These are phyloP conservation scores for Cordyceps pruinosa DNA, from an alignment of 2,329 filamentous ascomycete genomes.

Conservation along the genomic window DNA sequence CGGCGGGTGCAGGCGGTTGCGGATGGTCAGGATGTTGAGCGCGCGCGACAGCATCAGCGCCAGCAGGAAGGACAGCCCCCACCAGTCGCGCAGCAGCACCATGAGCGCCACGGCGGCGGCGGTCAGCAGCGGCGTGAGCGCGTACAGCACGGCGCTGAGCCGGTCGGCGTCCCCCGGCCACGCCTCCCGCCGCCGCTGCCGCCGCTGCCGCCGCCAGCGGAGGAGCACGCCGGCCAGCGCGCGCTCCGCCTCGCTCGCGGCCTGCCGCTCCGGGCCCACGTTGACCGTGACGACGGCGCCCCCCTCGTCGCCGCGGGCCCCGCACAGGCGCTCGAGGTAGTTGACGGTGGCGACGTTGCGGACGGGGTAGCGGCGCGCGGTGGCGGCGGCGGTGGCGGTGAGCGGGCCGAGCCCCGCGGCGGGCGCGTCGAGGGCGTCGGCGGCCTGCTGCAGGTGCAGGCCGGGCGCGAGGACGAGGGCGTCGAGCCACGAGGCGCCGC, in stretches of 20 bases:
- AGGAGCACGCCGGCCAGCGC: background rate
- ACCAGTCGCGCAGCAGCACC: constrained; percentile 44
- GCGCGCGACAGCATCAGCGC: constrained; percentile 47
- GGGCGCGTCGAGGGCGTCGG: constrained; percentile 37
- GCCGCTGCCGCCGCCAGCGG: background rate
- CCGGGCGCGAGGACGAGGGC: constrained; percentile 52
- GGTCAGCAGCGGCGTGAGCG: constrained; percentile 41
- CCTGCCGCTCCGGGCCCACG: constrained; percentile 18
- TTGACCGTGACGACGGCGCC: constrained; percentile 22
- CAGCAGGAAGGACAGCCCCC: constrained; percentile 40
- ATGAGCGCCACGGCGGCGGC: constrained; percentile 36
- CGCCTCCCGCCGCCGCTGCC: background rate
- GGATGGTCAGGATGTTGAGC: constrained; percentile 51
- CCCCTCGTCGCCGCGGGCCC: background rate
- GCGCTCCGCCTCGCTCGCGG: constrained; percentile 18
- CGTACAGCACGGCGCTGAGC: constrained; percentile 42
- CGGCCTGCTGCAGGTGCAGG: constrained; percentile 53
- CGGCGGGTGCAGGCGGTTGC: constrained; percentile 35
- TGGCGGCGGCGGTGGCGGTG: constrained; percentile 32
- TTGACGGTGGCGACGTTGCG: constrained; percentile 46
- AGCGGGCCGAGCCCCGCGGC: background rate
- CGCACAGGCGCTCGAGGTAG: constrained; percentile 31
- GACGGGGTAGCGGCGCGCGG: constrained; percentile 29
- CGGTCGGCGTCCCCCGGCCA: constrained; percentile 23
- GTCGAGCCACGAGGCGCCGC: constrained; percentile 51